Conservation (phyloP, 2,329 filamentous ascomycete species). For the Botrytis porri region DNA sequence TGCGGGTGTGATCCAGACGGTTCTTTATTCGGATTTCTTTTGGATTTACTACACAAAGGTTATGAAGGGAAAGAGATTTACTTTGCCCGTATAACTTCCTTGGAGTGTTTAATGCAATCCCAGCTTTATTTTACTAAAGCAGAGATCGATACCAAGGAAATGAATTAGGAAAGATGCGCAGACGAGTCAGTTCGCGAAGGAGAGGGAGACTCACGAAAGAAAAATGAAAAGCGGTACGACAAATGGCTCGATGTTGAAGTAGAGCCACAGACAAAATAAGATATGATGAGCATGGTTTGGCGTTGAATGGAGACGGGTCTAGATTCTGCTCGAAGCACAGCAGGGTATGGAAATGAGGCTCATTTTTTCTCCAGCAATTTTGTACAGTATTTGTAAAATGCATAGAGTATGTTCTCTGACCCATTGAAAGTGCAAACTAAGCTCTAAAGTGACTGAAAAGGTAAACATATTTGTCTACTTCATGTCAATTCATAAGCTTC, state of each 20-base stretch:
- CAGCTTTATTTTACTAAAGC: background rate
- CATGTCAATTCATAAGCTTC: background rate
- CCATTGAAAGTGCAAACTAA: background rate
- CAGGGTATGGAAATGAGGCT: slow-evolving; percentile 12
- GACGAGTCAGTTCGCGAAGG: background rate
- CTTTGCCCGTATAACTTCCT: slow-evolving; percentile 66
- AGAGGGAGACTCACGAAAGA: background rate
- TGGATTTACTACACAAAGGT: slow-evolving; percentile 99
- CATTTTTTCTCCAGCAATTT: slow-evolving; percentile 5
- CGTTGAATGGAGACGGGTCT: slow-evolving; percentile 33
- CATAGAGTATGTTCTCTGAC: slow-evolving; percentile 21
- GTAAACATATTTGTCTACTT: background rate
- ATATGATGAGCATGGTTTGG: slow-evolving; percentile 31
- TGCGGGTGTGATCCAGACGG: slow-evolving; percentile 87
- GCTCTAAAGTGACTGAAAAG: too few relatives aligned
- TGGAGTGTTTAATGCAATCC: background rate
- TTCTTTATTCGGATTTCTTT: slow-evolving; percentile 98
- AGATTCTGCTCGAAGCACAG: slow-evolving; percentile 20
- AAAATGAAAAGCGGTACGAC: background rate
- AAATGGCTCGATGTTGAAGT: background rate
- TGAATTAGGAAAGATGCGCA: background rate
- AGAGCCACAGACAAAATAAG: background rate
- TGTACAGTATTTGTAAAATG: slow-evolving; percentile 24
- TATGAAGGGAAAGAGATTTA: slow-evolving; percentile 84
- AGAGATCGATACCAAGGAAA: background rate